Evolutionary conservation across 768 basidiomycete species (phyloP).

Genomic region (Cystofilobasidium capitatum): DNA sequence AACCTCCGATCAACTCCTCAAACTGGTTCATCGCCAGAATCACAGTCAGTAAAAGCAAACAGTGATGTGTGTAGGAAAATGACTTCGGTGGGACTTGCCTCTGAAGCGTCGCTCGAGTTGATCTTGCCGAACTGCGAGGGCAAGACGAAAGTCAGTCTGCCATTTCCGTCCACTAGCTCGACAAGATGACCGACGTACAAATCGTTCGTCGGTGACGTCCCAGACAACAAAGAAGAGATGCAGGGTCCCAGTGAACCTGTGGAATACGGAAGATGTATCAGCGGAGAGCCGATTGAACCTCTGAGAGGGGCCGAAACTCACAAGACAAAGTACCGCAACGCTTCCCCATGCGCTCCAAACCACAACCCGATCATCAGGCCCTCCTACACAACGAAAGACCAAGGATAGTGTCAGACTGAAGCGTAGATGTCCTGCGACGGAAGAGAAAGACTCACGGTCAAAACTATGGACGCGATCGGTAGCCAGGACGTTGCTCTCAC

Average conservation of each 20-base stretch:
- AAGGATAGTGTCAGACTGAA: not conserved
- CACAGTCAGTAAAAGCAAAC: not conserved
- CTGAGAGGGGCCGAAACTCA: no score
- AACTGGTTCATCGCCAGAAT: no score
- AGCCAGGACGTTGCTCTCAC: conserved; percentile 80
- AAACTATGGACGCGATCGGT: conserved; percentile 73
- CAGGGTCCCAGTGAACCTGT: conserved; percentile 31
- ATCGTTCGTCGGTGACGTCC: conserved; percentile 89
- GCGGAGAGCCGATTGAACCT: no score
- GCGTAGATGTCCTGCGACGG: not conserved
- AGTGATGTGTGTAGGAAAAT: conserved; percentile 46
- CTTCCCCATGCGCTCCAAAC: conserved; percentile 80
- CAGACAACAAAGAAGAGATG: conserved; percentile 69
- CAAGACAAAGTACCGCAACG: conserved; percentile 56
- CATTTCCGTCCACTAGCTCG: not conserved
- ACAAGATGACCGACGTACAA: conserved; percentile 46
- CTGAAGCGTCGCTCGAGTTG: not conserved
- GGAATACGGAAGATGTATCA: no score
- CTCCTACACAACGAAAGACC: conserved; percentile 42
- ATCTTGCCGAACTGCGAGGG: not conserved
- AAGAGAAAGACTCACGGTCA: conserved; percentile 43
- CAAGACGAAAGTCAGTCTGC: not conserved
- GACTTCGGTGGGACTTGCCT: conserved; percentile 51
- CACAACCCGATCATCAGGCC: conserved; percentile 82
- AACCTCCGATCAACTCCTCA: conserved; percentile 51